phyloP scores from a whole-genome alignment of 495 filamentous ascomycete species.

The Xylaria flabelliformis region DNA sequence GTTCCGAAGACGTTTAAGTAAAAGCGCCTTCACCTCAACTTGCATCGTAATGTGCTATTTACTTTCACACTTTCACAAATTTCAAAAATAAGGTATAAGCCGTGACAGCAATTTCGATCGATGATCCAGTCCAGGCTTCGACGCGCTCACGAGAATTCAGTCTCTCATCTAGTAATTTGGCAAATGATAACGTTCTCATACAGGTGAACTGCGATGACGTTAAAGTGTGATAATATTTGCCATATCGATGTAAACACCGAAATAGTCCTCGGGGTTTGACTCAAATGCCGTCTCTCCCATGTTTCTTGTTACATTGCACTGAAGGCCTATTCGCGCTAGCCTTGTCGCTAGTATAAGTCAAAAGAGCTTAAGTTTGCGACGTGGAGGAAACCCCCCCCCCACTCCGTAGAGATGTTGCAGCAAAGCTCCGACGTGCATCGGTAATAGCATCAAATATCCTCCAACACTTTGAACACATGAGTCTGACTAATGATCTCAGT shows the following conservation, averaged over 20 bases:
- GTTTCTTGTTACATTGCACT: not conserved
- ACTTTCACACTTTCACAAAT: no score
- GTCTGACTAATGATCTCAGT: not conserved
- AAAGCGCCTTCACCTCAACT: no score
- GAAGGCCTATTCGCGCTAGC: not conserved
- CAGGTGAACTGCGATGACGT: not conserved
- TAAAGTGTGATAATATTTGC: not conserved
- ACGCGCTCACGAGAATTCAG: not conserved
- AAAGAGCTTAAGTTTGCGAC: not conserved
- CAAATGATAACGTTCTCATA: not conserved
- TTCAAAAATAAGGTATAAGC: no score
- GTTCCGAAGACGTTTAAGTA: no score
- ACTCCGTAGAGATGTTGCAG: not conserved
- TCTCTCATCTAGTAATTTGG: not conserved
- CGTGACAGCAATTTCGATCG: no score
- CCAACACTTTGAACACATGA: not conserved
- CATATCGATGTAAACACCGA: not conserved
- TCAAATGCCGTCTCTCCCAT: not conserved
- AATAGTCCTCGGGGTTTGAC: not conserved
- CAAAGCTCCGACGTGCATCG: slow-evolving; percentile 1
- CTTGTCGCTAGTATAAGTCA: not conserved
- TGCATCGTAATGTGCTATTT: no score
- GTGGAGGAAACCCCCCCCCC: not conserved
- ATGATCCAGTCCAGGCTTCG: no score
- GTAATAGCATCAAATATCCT: not conserved